Percentiles rank a stretch among this genome's conserved stretches.
phyloP scores from a whole-genome alignment of 768 basidiomycete species.

The Cantharellus cinnabarinus region DNA sequence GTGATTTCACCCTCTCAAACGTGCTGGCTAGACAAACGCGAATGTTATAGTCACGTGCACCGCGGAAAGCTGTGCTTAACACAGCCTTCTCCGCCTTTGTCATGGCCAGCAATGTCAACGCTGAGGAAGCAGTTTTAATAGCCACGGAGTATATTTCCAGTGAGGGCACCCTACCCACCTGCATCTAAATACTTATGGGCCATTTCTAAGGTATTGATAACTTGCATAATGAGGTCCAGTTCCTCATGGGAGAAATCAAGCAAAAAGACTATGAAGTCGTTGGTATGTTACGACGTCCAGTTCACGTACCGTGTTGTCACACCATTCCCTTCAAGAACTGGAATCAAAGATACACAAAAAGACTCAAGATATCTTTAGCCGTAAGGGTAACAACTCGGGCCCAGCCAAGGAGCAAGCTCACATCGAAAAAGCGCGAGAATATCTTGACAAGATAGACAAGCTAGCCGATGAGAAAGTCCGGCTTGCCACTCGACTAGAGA shows the following conservation, averaged over 20 bases:
- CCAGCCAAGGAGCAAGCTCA: conserved; percentile 4
- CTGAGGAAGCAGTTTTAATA: neutral
- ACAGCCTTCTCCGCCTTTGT: no score
- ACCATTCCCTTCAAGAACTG: neutral
- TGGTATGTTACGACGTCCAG: conserved; percentile 1
- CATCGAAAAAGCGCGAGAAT: conserved; percentile 4
- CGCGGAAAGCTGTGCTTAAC: no score
- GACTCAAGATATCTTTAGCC: neutral
- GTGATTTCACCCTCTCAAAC: no score
- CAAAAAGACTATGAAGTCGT: conserved; percentile 6
- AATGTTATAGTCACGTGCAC: no score
- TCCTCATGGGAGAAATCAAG: conserved; percentile 9
- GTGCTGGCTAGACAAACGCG: no score
- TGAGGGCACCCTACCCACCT: neutral
- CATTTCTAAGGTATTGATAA: conserved; percentile 7
- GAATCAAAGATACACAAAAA: conserved; percentile 4
- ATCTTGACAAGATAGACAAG: conserved; percentile 7
- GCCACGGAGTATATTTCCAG: neutral
- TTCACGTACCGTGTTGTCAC: neutral
- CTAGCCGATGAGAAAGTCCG: conserved; percentile 8
- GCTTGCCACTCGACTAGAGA: conserved; percentile 5
- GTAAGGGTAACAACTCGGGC: neutral
- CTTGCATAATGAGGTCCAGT: conserved; percentile 8
- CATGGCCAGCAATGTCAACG: neutral
- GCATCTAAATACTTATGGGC: neutral